Percentiles rank a stretch among this genome's conserved stretches.
These are phyloP conservation scores for Neonothopanus nambi DNA, from an alignment of 1,284 basidiomycete species.

Conservation along the genomic window DNA sequence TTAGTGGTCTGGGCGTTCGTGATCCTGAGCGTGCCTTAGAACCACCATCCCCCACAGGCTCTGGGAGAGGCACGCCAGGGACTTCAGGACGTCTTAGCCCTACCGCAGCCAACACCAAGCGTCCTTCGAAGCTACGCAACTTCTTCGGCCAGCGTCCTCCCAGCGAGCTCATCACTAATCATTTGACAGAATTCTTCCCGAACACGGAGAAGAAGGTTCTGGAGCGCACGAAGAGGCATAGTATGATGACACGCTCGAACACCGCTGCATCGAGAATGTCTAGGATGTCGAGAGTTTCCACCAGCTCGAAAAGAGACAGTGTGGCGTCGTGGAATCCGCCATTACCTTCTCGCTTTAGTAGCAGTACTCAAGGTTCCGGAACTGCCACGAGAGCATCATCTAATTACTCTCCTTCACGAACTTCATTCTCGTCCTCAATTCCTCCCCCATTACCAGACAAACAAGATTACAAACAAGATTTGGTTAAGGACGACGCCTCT, in stretches of 20 bases:
- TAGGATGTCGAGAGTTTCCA: slow-evolving; percentile 25
- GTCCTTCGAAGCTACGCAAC: slow-evolving; percentile 81
- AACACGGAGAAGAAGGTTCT: slow-evolving; percentile 88
- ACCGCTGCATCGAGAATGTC: slow-evolving; percentile 31
- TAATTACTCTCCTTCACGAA: slow-evolving; percentile 44
- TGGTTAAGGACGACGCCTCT: slow-evolving; percentile 27
- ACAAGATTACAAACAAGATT: no score
- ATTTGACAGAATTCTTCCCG: slow-evolving; percentile 96
- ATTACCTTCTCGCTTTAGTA: slow-evolving; percentile 60
- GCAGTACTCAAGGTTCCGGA: slow-evolving; percentile 66
- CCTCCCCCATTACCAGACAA: slow-evolving; percentile 46
- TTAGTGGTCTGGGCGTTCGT: slow-evolving; percentile 87
- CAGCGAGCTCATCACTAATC: slow-evolving; percentile 95
- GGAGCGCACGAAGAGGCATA: slow-evolving; percentile 81
- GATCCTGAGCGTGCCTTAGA: slow-evolving; percentile 67
- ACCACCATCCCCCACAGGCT: slow-evolving; percentile 42
- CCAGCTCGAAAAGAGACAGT: slow-evolving; percentile 41
- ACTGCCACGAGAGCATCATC: slow-evolving; percentile 23
- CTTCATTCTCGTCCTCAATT: slow-evolving; percentile 48
- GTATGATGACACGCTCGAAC: slow-evolving; percentile 64
- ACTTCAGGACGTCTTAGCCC: slow-evolving; percentile 31
- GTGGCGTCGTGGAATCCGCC: slow-evolving; percentile 42
- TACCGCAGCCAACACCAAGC: slow-evolving; percentile 38
- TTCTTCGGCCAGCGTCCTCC: slow-evolving; percentile 99
- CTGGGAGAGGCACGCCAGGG: slow-evolving; percentile 9